Evolutionary conservation across 23 red algal species (phyloP).

Genomic region (Pyropia haitanensis): DNA sequence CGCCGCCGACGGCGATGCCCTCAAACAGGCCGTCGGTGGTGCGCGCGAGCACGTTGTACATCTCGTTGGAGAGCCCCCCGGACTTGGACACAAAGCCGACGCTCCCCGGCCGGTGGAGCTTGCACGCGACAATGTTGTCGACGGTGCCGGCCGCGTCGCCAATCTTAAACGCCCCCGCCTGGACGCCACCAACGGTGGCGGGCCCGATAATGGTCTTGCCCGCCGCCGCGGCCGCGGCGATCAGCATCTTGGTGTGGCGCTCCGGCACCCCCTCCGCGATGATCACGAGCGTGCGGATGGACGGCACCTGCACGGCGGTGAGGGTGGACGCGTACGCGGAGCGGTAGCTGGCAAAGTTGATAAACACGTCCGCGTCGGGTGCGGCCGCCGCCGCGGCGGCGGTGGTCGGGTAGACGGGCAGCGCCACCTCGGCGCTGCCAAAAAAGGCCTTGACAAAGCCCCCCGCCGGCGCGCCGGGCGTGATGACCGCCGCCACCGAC

Average conservation of each 20-base stretch:
- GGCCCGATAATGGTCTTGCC: constrained; percentile 92
- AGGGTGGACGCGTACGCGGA: constrained; percentile 80
- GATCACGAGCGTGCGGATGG: constrained; percentile 78
- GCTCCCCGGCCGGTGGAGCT: constrained; percentile 85
- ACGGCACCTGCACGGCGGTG: constrained; percentile 34
- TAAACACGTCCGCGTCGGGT: constrained; percentile 82
- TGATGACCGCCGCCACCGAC: constrained; percentile 82
- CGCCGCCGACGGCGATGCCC: constrained; percentile 92
- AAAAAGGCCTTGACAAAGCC: constrained; percentile 99
- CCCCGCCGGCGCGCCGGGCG: constrained; percentile 62
- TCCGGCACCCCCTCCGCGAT: constrained; percentile 98
- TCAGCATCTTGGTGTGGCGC: constrained; percentile 76
- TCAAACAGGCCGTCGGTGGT: constrained; percentile 92
- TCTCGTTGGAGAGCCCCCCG: constrained; percentile 94
- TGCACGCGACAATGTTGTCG: constrained; percentile 92
- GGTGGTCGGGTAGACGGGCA: constrained; percentile 79
- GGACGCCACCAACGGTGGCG: constrained; percentile 92
- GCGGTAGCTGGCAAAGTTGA: constrained; percentile 89
- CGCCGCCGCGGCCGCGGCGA: constrained; percentile 31
- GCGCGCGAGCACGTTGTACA: constrained; percentile 91
- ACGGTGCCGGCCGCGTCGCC: constrained; percentile 95
- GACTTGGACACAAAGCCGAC: constrained; percentile 99
- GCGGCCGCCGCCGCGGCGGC: constrained; percentile 63
- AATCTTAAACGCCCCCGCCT: constrained; percentile 92
- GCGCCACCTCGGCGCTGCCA: constrained; percentile 75